These are phyloP conservation scores for Venturia oleaginea DNA, from an alignment of 2,329 filamentous ascomycete species.

Conservation along the genomic window DNA sequence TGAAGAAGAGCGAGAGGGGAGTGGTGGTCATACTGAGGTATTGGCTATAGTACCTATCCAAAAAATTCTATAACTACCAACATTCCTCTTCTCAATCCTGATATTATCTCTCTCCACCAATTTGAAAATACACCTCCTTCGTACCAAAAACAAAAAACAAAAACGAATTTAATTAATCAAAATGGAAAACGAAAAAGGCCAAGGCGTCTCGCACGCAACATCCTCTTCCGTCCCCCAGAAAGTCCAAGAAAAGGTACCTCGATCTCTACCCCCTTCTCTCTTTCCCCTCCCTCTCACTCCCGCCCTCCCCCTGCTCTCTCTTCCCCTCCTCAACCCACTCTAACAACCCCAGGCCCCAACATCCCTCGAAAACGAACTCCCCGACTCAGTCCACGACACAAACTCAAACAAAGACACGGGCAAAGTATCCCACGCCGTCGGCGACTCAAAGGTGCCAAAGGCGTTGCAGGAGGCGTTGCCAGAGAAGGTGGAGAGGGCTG, in stretches of 20 bases:
- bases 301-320: too few relatives aligned
- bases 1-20: neutral
- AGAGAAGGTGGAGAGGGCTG: conserved; percentile 34
- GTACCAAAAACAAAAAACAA: neutral
- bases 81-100: neutral
- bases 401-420: conserved; percentile 17
- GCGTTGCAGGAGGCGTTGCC: conserved; percentile 36
- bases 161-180: neutral
- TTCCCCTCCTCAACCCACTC: neutral
- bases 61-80: neutral
- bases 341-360: conserved; percentile 21
- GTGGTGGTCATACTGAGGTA: neutral
- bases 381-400: conserved; percentile 20
- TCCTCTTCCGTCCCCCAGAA: conserved; percentile 31
- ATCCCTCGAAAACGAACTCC: conserved; percentile 32
- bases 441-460: conserved; percentile 33
- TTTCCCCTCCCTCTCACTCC: neutral
- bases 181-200: conserved; percentile 29
- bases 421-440: conserved; percentile 33
- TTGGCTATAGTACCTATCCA: too few relatives aligned
- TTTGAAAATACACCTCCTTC: neutral
- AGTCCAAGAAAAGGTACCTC: conserved; percentile 24
- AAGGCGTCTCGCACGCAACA: conserved; percentile 34
- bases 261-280: neutral
- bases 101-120: neutral